Conservation (phyloP, 2,329 filamentous ascomycete species). For the Penicillium sp. region DNA sequence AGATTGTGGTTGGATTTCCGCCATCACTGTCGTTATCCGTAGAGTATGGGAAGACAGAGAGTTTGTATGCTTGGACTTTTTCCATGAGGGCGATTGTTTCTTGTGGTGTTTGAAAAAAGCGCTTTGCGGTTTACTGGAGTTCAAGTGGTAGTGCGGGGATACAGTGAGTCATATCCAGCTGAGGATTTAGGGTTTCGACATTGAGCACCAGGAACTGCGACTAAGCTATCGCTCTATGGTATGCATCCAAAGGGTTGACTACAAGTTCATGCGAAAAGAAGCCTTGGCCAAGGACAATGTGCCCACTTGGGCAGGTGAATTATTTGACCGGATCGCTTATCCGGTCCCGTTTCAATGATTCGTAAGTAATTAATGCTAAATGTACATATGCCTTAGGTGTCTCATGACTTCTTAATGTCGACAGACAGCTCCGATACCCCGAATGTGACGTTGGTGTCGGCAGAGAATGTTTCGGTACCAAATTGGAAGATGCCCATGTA, state of each 20-base stretch:
- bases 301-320: too few species aligned
- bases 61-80: not conserved
- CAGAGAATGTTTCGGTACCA: conserved; percentile 53
- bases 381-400: not conserved
- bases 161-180: too few species aligned
- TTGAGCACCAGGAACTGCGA: too few species aligned
- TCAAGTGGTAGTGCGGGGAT: not conserved
- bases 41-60: conserved; percentile 9
- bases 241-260: too few species aligned
- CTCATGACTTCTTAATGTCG: conserved; percentile 21
- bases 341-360: not conserved
- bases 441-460: conserved; percentile 51
- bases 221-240: too few species aligned
- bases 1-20: conserved; percentile 11
- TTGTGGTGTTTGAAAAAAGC: not conserved
- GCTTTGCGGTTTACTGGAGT: not conserved
- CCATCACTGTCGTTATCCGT: not conserved
- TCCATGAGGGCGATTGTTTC: not conserved
- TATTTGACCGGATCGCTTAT: not conserved
- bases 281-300: too few species aligned
- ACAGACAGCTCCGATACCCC: conserved; percentile 39
- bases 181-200: too few species aligned
- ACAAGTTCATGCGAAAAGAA: too few species aligned
- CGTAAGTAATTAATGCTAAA: not conserved
- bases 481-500: conserved; percentile 56